A percentile compares a stretch with the other conserved stretches of the same genome.
Evolutionary conservation across 176 grass and related monocot species (phyloP).

Genomic region (Coix lacrymajobi): DNA sequence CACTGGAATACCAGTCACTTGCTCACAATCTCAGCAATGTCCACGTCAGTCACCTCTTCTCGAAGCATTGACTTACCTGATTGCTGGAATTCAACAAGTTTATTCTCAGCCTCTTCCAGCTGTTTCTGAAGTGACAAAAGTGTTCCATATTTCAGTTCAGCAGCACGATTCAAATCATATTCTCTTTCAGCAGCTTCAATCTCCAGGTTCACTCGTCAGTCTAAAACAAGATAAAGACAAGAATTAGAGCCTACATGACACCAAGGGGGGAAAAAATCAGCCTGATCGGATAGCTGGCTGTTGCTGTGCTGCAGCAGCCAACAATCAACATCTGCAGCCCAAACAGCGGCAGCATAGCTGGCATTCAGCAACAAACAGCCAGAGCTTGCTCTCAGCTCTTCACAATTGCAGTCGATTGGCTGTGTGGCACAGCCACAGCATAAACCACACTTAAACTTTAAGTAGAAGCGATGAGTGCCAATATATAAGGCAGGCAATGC

Average conservation of each 20-base stretch:
- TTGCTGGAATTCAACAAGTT: conserved; percentile 78
- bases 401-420: too few relatives aligned
- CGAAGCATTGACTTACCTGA: conserved; percentile 85
- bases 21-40: conserved; percentile 92
- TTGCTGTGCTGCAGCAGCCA: too few relatives aligned
- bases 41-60: conserved; percentile 83
- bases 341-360: too few relatives aligned
- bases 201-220: conserved; percentile 94
- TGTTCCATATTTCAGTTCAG: conserved; percentile 91
- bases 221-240: conserved; percentile 35
- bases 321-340: too few relatives aligned
- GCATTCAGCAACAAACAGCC: too few relatives aligned
- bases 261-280: not conserved
- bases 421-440: not conserved
- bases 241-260: conserved; percentile 7
- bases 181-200: conserved; percentile 93
- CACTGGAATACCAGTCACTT: conserved; percentile 93
- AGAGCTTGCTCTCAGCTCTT: too few relatives aligned
- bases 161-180: conserved; percentile 79
- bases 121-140: conserved; percentile 75
- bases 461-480: not conserved
- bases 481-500: not conserved
- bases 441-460: not conserved
- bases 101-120: conserved; percentile 79
- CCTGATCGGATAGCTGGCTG: not conserved